Base-by-base conservation (phyloP, 2,329 filamentous ascomycete genomes). In the Aureobasidium sp. region DNA sequence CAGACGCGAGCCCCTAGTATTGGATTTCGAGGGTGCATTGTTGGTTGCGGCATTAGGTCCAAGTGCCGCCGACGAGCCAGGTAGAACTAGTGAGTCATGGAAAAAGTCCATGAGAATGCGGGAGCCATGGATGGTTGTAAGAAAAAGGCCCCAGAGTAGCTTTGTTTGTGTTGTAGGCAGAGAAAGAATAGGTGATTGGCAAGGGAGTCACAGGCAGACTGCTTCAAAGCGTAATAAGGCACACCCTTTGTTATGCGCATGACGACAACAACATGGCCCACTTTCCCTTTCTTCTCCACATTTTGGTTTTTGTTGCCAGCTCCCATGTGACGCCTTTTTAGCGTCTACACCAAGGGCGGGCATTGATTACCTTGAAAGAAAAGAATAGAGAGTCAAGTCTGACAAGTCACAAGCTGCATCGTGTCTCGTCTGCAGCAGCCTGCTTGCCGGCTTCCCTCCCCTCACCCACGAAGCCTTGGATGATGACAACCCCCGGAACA, bases 21-120 rank as follows among this genome's bases (percentile, higher is more conserved):
- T 54, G 33, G 31, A 11, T 38, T 10, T 45, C 11, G 49, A 35
- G 10, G 58, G 15, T 1, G 45, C 27, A 45, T 57, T 57, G 25
- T 27, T 25, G 17, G 42, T 27, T 25, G 38, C 40, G 17, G 27
- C 57, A 53, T 60, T 47, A 31, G 37, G 7, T 6, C 13, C 15
- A 19, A 31, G 49, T 42, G 5, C 42, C 6, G 47, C 45, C 43
- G 55, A 50, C 55, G 55, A 54, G 40, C 49, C 49, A 37, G 58
- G 58, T 42, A 60, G 27, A 49, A 38, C 50, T 59, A 59, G 43
- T 31, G 55, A 59, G 50, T 60, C 58, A 60, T 60, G 58, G 58
- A 60, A 40, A 60, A 60, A 40, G 58, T 60, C 58, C 58, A 60
- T 60, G 58, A 29, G 58, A 55, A 38, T 47, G 38, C 29, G 58